Conservation (phyloP, 2,329 filamentous ascomycete species). For the Cylindrodendrum hubeiense region DNA sequence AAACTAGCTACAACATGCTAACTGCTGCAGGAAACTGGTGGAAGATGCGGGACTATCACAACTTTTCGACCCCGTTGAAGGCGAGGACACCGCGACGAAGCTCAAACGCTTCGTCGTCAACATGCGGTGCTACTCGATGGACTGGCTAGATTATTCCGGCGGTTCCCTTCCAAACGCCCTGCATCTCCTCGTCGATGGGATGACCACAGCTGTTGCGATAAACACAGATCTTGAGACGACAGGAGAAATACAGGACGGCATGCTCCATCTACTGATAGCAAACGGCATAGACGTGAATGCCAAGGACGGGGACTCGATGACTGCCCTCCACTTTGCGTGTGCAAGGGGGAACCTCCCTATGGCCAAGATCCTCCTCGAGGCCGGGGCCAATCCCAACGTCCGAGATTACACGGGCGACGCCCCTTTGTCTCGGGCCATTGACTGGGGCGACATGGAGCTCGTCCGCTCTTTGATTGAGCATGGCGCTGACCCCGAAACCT, state of each 20-base stretch:
- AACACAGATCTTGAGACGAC: background rate
- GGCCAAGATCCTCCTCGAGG: slow-evolving; percentile 25
- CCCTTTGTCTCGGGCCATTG: slow-evolving; percentile 22
- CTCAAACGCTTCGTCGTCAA: slow-evolving; percentile 34
- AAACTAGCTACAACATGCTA: background rate
- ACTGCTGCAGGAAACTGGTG: slow-evolving; percentile 33
- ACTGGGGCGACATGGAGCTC: background rate
- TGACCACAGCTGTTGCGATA: too few relatives aligned
- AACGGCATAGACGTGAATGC: slow-evolving; percentile 34
- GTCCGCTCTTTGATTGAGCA: slow-evolving; percentile 22
- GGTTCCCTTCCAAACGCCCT: slow-evolving; percentile 17
- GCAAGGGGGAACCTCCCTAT: background rate
- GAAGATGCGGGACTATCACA: slow-evolving; percentile 18
- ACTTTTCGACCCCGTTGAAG: background rate
- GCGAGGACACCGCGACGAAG: background rate
- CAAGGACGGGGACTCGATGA: slow-evolving; percentile 23
- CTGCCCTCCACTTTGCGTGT: slow-evolving; percentile 30
- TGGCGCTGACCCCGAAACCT: slow-evolving; percentile 27
- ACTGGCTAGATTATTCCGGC: background rate
- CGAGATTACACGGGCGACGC: slow-evolving; percentile 19
- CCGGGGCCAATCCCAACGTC: slow-evolving; percentile 35
- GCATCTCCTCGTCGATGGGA: slow-evolving; percentile 28
- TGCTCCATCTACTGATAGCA: slow-evolving; percentile 25
- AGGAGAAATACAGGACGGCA: background rate
- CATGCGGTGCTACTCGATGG: slow-evolving; percentile 4